These are phyloP conservation scores for Encephalitozoon cuniculi DNA, from an alignment of 371 early-diverging fungal genomes.

Conservation along the genomic window DNA sequence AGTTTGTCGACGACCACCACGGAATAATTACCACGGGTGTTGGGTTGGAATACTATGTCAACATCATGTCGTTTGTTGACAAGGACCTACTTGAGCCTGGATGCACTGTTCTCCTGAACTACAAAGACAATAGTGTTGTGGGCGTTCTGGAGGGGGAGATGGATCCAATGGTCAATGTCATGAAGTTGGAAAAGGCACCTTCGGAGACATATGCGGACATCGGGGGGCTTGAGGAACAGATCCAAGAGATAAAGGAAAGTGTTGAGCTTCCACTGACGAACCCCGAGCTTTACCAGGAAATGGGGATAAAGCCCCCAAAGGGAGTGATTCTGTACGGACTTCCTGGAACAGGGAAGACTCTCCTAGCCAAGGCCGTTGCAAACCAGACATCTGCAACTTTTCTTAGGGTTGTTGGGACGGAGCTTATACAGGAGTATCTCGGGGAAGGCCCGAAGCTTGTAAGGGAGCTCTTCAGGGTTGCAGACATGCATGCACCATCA, in stretches of 20 bases:
- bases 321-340: constrained; percentile 97
- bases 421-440: constrained; percentile 97
- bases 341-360: constrained; percentile 97
- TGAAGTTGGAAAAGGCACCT: constrained; percentile 99
- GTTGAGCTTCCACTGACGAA: constrained; percentile 98
- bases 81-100: constrained; percentile 62
- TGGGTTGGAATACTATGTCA: constrained; percentile 85
- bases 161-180: constrained; percentile 96
- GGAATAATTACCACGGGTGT: constrained; percentile 89
- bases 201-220: constrained; percentile 96
- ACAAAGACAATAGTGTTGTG: constrained; percentile 67
- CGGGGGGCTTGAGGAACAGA: constrained; percentile 94
- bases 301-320: constrained; percentile 99
- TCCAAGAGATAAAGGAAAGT: constrained; percentile 99
- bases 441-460: constrained; percentile 99
- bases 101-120: constrained; percentile 60
- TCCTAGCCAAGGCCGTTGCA: constrained; percentile 98
- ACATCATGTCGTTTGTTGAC: constrained; percentile 61
- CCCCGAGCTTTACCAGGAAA: constrained; percentile 96
- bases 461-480: constrained; percentile 93
- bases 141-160: constrained; percentile 90
- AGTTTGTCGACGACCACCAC: constrained; percentile 98
- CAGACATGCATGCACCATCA: constrained; percentile 93
- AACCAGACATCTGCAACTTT: constrained; percentile 99
- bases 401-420: constrained; percentile 97